Evolutionary conservation across 139 green algal genomes (phyloP).

Genomic region (Chlorella sp.): DNA sequence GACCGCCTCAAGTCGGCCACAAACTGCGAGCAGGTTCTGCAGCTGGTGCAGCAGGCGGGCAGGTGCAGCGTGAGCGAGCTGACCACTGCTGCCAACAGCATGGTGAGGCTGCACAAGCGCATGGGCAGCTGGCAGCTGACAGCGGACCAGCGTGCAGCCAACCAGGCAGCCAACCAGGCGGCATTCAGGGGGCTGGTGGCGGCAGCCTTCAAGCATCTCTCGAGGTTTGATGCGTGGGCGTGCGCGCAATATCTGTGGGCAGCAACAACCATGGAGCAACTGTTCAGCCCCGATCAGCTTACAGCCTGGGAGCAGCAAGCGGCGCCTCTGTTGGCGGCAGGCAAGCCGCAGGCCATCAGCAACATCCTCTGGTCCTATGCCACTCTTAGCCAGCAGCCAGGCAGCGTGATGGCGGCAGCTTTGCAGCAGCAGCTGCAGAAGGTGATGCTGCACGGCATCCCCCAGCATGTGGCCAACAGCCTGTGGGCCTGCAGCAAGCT

Average conservation of each 20-base stretch:
- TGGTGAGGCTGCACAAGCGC: background rate
- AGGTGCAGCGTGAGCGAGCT: background rate
- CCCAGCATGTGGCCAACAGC: background rate
- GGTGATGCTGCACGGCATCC: background rate
- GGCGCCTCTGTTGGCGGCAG: background rate
- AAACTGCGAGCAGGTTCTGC: background rate
- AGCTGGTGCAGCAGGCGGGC: background rate
- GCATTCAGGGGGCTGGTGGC: background rate
- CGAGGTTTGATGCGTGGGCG: background rate
- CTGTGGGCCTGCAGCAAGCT: background rate
- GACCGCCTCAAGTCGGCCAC: background rate
- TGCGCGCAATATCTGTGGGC: background rate
- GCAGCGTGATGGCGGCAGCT: background rate
- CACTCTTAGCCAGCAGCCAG: background rate
- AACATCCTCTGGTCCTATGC: background rate
- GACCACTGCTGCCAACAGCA: background rate
- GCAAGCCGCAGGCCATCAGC: background rate
- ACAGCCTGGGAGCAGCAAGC: background rate
- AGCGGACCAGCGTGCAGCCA: too few species aligned
- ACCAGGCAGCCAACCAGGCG: background rate
- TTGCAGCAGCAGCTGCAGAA: background rate
- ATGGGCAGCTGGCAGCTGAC: background rate
- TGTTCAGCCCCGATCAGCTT: background rate
- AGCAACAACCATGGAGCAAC: background rate
- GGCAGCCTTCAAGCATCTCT: background rate